Evolutionary conservation across 2,329 filamentous ascomycete genomes (phyloP), one percentile per base, ranked within the genome.

Genomic region (Penicillium sp.): DNA sequence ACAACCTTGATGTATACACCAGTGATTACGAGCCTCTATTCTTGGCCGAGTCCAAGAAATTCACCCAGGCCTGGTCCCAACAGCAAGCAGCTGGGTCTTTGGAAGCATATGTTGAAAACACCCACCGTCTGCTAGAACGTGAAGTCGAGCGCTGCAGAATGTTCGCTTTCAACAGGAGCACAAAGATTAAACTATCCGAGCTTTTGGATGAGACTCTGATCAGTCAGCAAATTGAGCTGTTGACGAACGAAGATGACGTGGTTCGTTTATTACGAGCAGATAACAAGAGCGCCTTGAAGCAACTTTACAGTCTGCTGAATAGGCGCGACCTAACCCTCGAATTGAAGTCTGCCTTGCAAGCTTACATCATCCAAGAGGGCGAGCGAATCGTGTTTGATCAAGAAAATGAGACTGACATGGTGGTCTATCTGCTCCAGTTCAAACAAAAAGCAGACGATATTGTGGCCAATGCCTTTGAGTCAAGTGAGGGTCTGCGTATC

Each of bases 141-240:
- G 94, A 99, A 73, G 83, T 88, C 61, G 75, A 82, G 55, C 83
- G 92, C 36, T 96, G 92, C 69, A 89, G 94, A 57, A 78, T 84
- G 16, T 95, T 89, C 74, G 88, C 89, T 55, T 82, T 99, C 43
- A 91, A 96, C 69, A 87, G 86, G 58, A 89, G 87, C 21, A 97
- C 94, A 0, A 89, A 91, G 71, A 84, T 88, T 62, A 85, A 88
- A 61, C 77, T 97, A 5, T 85, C 93, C 40, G 82, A 86, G 18
- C 78, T 87, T 24, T 84, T 94, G 2, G 90, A 97, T 67, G 77
- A 83, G 3, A 84, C 87, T 47, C 75, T 97, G 21, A 85, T 99
- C 32, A 78, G 83, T 14, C 78, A 85, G 22, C 88, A 90, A 64
- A 83, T 88, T 21, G 78, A 80, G 14, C 83, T 86, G 61, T 78